Conservation (phyloP, 768 basidiomycete species). For the Amanita muscaria region DNA sequence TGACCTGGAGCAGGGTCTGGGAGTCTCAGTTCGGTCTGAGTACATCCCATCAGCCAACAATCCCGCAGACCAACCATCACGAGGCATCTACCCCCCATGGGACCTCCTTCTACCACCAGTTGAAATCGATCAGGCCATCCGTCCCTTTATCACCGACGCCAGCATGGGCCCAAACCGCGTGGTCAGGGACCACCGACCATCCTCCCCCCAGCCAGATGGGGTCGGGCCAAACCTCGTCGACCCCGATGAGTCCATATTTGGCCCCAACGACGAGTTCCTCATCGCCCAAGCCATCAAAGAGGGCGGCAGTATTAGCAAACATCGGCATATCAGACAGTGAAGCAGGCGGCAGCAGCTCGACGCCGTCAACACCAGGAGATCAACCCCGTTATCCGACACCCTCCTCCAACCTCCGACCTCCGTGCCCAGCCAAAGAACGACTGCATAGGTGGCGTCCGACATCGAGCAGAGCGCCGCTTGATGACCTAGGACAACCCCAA, state of each 20-base stretch:
- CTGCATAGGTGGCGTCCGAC: conserved; percentile 14
- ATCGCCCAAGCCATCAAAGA: neutral
- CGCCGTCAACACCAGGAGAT: neutral
- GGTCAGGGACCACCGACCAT: neutral
- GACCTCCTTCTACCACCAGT: conserved; percentile 16
- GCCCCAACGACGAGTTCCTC: neutral
- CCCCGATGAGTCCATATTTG: neutral
- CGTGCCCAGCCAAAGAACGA: conserved; percentile 15
- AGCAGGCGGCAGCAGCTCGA: neutral
- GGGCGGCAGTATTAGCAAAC: neutral
- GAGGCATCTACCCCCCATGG: conserved; percentile 14
- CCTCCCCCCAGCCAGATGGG: neutral
- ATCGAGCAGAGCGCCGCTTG: neutral
- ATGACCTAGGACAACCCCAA: neutral
- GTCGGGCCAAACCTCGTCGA: neutral
- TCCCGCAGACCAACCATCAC: conserved; percentile 22
- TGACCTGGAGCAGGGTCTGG: neutral
- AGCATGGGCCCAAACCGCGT: neutral
- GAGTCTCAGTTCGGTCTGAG: conserved; percentile 12
- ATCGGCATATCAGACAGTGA: neutral
- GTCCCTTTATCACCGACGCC: conserved; percentile 12
- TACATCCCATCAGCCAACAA: conserved; percentile 23
- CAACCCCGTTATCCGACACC: conserved; percentile 9
- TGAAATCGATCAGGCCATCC: conserved; percentile 12
- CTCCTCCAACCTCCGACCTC: conserved; percentile 12